These are phyloP conservation scores for Podaxis mareebaensis DNA, from an alignment of 768 basidiomycete genomes.

Conservation along the genomic window DNA sequence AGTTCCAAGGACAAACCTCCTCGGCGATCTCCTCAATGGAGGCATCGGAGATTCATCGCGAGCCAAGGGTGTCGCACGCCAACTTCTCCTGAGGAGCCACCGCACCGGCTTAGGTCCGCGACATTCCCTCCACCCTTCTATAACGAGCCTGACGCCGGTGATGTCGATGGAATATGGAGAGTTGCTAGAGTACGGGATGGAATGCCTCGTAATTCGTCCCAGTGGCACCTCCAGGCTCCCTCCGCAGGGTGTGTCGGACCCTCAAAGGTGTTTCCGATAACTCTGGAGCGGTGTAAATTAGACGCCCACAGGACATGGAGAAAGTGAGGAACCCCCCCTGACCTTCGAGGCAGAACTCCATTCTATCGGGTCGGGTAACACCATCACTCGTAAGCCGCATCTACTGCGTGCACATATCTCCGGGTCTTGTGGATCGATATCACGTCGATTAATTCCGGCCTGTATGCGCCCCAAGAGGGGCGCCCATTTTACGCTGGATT, in stretches of 20 bases:
- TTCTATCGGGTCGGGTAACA: background rate
- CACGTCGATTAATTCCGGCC: slow-evolving; percentile 14
- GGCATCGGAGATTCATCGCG: slow-evolving; percentile 31
- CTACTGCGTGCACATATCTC: slow-evolving; percentile 7
- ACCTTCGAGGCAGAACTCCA: slow-evolving; percentile 3
- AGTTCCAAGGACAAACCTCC: slow-evolving; percentile 12
- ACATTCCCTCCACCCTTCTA: background rate
- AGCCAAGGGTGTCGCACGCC: slow-evolving; percentile 32
- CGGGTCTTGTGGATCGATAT: slow-evolving; percentile 1
- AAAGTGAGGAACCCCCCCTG: background rate
- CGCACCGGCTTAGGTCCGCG: slow-evolving; percentile 26
- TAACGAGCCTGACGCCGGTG: slow-evolving; percentile 29
- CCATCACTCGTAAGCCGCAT: background rate
- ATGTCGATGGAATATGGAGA: background rate
- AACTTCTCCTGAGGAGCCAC: slow-evolving; percentile 37
- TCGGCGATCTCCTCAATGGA: slow-evolving; percentile 35
- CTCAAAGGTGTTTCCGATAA: background rate
- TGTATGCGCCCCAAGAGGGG: slow-evolving; percentile 14
- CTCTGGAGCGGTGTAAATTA: background rate
- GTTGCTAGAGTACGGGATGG: background rate
- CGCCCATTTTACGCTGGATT: slow-evolving; percentile 15
- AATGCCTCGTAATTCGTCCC: background rate
- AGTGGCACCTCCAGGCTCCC: background rate
- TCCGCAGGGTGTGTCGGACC: background rate
- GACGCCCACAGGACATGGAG: too few relatives aligned